phyloP scores from a whole-genome alignment of 441 rosid species.

The Rhodomyrtus psidioides region DNA sequence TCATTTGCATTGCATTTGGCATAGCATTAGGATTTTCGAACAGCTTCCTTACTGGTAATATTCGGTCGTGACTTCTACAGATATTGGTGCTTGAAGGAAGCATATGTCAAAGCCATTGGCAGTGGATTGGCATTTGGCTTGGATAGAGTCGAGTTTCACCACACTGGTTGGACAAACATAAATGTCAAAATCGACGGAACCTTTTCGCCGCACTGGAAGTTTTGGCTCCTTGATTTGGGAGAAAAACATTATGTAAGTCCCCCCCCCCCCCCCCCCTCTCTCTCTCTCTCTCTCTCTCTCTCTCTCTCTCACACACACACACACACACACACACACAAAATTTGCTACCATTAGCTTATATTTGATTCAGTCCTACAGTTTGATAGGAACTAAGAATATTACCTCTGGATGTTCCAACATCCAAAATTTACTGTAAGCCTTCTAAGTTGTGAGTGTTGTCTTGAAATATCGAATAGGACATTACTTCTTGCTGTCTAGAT shows the following conservation, averaged over 20 bases:
- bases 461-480: not conserved
- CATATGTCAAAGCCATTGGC: conserved; percentile 63
- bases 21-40: not conserved
- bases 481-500: not conserved
- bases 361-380: not conserved
- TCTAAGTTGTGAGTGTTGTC: not conserved
- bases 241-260: conserved; percentile 35
- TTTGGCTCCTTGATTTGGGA: conserved; percentile 40
- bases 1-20: not conserved
- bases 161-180: conserved; percentile 40
- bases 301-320: not conserved
- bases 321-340: too few relatives aligned
- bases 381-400: not conserved
- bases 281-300: not conserved
- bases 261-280: not conserved
- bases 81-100: conserved; percentile 73
- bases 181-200: conserved; percentile 31
- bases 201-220: conserved; percentile 33
- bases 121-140: conserved; percentile 37
- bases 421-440: not conserved
- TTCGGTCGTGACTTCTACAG: conserved; percentile 14
- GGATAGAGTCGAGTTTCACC: conserved; percentile 54
- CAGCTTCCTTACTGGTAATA: not conserved
- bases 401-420: not conserved
- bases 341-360: not conserved